Evolutionary conservation across 2,329 filamentous ascomycete genomes (phyloP).

Genomic region (Aspergillus bombycis): DNA sequence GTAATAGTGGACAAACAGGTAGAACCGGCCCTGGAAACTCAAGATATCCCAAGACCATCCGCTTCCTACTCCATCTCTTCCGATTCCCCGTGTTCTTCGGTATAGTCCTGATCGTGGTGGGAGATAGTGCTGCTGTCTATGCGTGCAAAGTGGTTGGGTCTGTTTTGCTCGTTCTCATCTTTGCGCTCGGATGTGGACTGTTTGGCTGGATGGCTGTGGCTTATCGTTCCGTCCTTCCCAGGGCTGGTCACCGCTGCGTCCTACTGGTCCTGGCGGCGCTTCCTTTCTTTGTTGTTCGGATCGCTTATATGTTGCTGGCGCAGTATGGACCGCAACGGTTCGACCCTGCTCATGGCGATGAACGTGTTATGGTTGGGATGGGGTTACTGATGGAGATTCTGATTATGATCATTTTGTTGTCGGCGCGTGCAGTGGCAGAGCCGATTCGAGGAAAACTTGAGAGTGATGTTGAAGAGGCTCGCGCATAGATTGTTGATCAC

Average conservation of each 20-base stretch:
- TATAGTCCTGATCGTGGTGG: slow-evolving; percentile 29
- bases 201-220: slow-evolving; percentile 24
- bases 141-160: slow-evolving; percentile 24
- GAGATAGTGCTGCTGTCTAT: slow-evolving; percentile 20
- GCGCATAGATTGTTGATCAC: neutral
- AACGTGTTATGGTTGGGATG: slow-evolving; percentile 25
- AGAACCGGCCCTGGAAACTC: slow-evolving; percentile 30
- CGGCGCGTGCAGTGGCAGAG: slow-evolving; percentile 25
- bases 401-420: slow-evolving; percentile 22
- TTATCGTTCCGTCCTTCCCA: slow-evolving; percentile 22
- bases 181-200: slow-evolving; percentile 27
- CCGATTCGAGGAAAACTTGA: slow-evolving; percentile 17
- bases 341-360: slow-evolving; percentile 21
- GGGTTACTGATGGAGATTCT: slow-evolving; percentile 31
- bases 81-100: slow-evolving; percentile 29
- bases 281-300: slow-evolving; percentile 27
- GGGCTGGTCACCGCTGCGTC: slow-evolving; percentile 21
- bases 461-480: neutral
- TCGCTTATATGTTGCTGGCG: slow-evolving; percentile 27
- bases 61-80: slow-evolving; percentile 29
- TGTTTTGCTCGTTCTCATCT: slow-evolving; percentile 24
- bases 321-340: slow-evolving; percentile 24
- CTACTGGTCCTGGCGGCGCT: slow-evolving; percentile 22
- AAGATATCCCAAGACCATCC: slow-evolving; percentile 24
- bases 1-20: slow-evolving; percentile 30